Base-by-base conservation (phyloP, 176 grass and related monocot genomes). In the Musa schizocarpa region DNA sequence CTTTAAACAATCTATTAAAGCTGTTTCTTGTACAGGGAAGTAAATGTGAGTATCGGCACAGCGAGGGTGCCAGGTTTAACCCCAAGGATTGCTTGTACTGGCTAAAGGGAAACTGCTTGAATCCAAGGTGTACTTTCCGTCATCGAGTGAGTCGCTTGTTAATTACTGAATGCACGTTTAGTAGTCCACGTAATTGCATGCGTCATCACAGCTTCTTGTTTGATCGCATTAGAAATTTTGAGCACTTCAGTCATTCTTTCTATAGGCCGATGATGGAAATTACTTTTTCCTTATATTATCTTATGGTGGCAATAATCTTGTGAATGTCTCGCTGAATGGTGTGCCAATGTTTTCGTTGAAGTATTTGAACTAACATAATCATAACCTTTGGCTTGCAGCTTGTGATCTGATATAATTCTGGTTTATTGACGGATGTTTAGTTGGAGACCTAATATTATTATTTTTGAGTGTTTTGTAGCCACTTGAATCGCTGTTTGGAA, bases 31-130 rank as follows among this genome's bases (percentile, higher is more conserved):
- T 69, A 14, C 84, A 93, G 91, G 87, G 87, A 23, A 84, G 50
- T 20, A 85, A 88, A 68, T 89, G 87, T 23, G 91, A 87, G 17
- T 93, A 68, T 43, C 82, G 87, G 52, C 91, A 93, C 23, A 88
- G 83, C 9, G 86, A 86, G 26, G 76, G 81, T 84, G 89, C 86
- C 27, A 88, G 89, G 81, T 59, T 86, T 77, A 92, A 92, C 67
- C 89, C 89, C 14, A 92, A 72, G 78, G 85, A 89, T 75, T 90
- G 85, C 48, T 87, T 80, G 87, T 88, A 91, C 72, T 91, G 92
- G 88, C 85, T 96, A 61, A 86, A 76, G 73, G 79, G 83, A 27
- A 86, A 86, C 55, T 95, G 91, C 65, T 49, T 75, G 0, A 96
- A 96, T 85, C 74, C 81, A 68, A 86, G 81, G 49, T 93, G 91